Conservation (phyloP, 2,329 filamentous ascomycete genomes). For the Epichloe brachyelytri region DNA sequence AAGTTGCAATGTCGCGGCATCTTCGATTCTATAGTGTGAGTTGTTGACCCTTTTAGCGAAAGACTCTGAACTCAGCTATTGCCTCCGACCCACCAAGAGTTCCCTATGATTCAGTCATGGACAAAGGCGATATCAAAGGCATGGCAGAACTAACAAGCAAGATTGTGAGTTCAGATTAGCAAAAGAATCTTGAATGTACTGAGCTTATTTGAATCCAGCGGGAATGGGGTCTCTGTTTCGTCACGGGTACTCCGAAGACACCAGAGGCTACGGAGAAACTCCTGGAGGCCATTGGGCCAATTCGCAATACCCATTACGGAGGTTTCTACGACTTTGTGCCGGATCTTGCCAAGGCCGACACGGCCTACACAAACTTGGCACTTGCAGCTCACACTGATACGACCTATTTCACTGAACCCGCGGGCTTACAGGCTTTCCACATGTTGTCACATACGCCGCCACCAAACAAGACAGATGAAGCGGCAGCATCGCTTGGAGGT, state of each 20-base stretch:
- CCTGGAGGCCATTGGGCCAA: conserved; percentile 70
- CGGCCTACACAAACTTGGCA: conserved; percentile 77
- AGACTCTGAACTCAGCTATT: conserved; percentile 17
- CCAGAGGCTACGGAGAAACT: conserved; percentile 63
- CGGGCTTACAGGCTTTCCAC: conserved; percentile 86
- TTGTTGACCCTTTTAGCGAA: neutral
- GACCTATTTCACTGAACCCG: conserved; percentile 89
- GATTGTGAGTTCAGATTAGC: conserved; percentile 37
- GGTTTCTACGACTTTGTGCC: conserved; percentile 71
- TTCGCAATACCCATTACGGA: conserved; percentile 85
- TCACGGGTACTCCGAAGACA: conserved; percentile 52
- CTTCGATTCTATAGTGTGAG: neutral
- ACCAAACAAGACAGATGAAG: conserved; percentile 18
- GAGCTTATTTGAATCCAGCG: conserved; percentile 34
- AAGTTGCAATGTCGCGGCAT: neutral
- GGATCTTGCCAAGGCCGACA: conserved; percentile 77
- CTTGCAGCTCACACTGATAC: conserved; percentile 85
- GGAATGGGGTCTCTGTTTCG: conserved; percentile 62
- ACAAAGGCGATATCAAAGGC: conserved; percentile 28
- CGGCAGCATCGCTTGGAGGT: conserved; percentile 43
- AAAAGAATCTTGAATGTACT: neutral
- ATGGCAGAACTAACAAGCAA: conserved; percentile 50
- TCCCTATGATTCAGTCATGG: conserved; percentile 47
- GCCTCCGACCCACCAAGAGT: conserved; percentile 42
- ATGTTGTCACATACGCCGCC: conserved; percentile 57